A percentile compares a stretch with the other conserved stretches of the same genome.
Evolutionary conservation across 1,139 yeast species (phyloP).

Genomic region (Zygoascus hellenicus): DNA sequence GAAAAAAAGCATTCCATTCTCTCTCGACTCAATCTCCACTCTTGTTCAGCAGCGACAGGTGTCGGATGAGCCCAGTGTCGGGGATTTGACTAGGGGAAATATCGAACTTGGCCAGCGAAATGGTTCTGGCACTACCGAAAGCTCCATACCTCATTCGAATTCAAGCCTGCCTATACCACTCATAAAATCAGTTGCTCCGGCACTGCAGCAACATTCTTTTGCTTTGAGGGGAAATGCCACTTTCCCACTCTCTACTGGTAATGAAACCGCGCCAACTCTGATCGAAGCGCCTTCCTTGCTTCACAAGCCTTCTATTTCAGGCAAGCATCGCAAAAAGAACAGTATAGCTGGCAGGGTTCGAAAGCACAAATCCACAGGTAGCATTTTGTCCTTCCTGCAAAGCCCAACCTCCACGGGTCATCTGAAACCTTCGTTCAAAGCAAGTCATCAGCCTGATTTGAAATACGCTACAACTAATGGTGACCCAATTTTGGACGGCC

Average conservation of each 20-base stretch:
- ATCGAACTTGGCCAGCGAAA: neutral
- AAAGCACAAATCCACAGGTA: constrained; percentile 18
- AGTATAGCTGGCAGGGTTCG: neutral
- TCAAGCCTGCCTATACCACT: neutral
- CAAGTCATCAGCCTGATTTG: constrained; percentile 13
- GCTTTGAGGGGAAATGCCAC: neutral
- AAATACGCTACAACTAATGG: neutral
- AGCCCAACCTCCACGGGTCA: constrained; percentile 12
- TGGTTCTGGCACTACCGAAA: neutral
- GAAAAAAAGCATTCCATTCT: constrained; percentile 7
- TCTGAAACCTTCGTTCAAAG: constrained; percentile 16
- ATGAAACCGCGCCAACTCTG: neutral
- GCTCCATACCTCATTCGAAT: neutral
- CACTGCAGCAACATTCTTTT: neutral
- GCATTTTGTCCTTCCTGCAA: constrained; percentile 17
- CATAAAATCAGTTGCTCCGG: neutral
- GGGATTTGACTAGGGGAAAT: neutral
- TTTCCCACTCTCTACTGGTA: neutral
- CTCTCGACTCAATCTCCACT: constrained; percentile 5
- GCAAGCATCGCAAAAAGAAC: neutral
- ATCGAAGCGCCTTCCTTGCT: no score
- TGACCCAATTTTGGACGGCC: constrained; percentile 3
- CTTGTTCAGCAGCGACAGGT: constrained; percentile 1
- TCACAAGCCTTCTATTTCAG: no score
- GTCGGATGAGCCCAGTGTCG: neutral